phyloP scores from a whole-genome alignment of 352 stramenopile genomes.

The Phytophthora hibernalis region DNA sequence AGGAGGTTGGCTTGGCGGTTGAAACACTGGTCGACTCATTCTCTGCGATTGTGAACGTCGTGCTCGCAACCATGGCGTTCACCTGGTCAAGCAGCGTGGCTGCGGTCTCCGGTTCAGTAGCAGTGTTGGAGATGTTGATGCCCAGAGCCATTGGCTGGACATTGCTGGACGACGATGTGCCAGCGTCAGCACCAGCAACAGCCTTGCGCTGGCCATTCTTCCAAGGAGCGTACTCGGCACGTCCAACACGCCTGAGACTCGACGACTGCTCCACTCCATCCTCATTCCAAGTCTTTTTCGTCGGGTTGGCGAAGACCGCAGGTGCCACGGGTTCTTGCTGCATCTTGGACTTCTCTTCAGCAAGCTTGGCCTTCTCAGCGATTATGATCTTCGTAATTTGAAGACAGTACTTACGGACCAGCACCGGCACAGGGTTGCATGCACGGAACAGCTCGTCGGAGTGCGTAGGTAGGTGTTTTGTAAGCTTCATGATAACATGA shows the following conservation, averaged over 20 bases:
- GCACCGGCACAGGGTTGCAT: constrained; percentile 77
- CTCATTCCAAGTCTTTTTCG: constrained; percentile 47
- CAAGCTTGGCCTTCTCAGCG: constrained; percentile 56
- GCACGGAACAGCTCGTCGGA: constrained; percentile 79
- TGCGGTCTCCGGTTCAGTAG: constrained; percentile 21
- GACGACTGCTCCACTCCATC: constrained; percentile 42
- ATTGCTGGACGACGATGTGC: constrained; percentile 16
- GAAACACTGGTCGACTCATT: constrained; percentile 33
- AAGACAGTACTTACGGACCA: constrained; percentile 80
- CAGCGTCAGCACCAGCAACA: constrained; percentile 16
- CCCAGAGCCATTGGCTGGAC: constrained; percentile 31
- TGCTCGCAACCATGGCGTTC: constrained; percentile 62
- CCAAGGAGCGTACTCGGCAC: constrained; percentile 66
- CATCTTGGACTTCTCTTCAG: constrained; percentile 39
- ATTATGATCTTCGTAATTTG: constrained; percentile 76
- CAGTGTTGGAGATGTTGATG: constrained; percentile 10
- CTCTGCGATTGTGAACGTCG: constrained; percentile 64
- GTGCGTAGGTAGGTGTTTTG: constrained; percentile 68
- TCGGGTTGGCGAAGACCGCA: constrained; percentile 11
- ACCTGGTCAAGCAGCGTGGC: constrained; percentile 53
- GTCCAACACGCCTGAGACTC: constrained; percentile 46
- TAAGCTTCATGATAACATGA: constrained; percentile 87
- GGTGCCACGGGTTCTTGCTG: constrained; percentile 5
- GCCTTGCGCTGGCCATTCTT: constrained; percentile 65
- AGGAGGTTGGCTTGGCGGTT: constrained; percentile 2